Conservation (phyloP, 2,329 filamentous ascomycete species). For the Ophiobolus disseminans region DNA sequence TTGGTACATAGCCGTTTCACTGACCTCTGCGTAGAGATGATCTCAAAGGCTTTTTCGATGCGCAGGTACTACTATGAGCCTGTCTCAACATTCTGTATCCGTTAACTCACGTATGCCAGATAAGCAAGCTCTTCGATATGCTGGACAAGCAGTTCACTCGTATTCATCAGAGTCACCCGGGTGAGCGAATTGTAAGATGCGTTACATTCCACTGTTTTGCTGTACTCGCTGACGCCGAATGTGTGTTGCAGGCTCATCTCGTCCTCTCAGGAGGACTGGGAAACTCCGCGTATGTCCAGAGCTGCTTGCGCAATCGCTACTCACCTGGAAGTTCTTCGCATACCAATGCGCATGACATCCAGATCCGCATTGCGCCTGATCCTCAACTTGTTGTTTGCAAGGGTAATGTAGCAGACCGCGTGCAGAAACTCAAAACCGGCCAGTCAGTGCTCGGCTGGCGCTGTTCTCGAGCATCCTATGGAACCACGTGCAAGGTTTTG, state of each 20-base stretch:
- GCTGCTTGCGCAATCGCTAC: constrained; percentile 43
- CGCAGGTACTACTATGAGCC: constrained; percentile 6
- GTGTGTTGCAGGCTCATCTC: constrained; percentile 41
- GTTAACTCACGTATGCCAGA: constrained; percentile 7
- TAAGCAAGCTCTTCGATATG: constrained; percentile 35
- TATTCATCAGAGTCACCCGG: constrained; percentile 33
- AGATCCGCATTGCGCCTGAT: constrained; percentile 51
- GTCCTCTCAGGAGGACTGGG: constrained; percentile 54
- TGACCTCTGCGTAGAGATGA: constrained; percentile 22
- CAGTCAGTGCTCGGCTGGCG: constrained; percentile 53
- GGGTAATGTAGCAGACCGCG: constrained; percentile 59
- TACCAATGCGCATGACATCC: constrained; percentile 29
- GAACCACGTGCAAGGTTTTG: constrained; percentile 45
- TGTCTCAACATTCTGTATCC: neutral
- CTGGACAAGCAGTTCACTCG: constrained; percentile 41
- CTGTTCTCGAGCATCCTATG: constrained; percentile 46
- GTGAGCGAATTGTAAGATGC: constrained; percentile 34
- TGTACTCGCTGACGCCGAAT: neutral
- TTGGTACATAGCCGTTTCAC: neutral
- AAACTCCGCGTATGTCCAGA: constrained; percentile 51
- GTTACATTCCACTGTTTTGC: constrained; percentile 19
- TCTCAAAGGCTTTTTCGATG: constrained; percentile 26
- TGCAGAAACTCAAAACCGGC: constrained; percentile 55
- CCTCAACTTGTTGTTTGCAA: constrained; percentile 64
- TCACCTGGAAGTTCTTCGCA: constrained; percentile 19